Percentiles rank a stretch among this genome's conserved stretches.
Conservation (phyloP, 192 early-diverging fungal genomes). For the Neocallimastix lanati region DNA sequence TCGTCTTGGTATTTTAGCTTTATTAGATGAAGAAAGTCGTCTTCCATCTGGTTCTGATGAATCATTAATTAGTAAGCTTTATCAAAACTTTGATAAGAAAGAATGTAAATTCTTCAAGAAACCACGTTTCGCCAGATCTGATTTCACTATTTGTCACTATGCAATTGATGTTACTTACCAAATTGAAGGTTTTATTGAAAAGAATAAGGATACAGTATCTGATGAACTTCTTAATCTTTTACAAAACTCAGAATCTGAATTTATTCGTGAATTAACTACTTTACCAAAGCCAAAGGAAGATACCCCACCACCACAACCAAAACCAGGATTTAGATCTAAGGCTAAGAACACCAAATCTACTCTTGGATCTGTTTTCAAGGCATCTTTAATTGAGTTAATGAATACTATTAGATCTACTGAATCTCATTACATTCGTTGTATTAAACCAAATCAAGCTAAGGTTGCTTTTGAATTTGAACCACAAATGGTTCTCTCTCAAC, state of each 20-base stretch:
- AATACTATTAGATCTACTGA: slow-evolving; percentile 84
- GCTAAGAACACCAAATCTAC: slow-evolving; percentile 52
- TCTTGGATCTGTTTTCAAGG: slow-evolving; percentile 92
- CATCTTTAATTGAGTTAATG: slow-evolving; percentile 82
- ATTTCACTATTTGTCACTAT: slow-evolving; percentile 90
- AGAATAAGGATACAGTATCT: slow-evolving; percentile 95
- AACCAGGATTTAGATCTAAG: background rate
- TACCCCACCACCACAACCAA: background rate
- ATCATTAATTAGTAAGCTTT: slow-evolving; percentile 76
- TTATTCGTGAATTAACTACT: background rate
- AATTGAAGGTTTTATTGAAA: slow-evolving; percentile 87
- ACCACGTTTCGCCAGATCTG: slow-evolving; percentile 68
- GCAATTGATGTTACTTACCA: slow-evolving; percentile 88
- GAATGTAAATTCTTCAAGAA: slow-evolving; percentile 65
- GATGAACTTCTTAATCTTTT: slow-evolving; percentile 38
- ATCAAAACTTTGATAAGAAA: slow-evolving; percentile 54
- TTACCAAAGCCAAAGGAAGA: background rate
- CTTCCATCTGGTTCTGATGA: slow-evolving; percentile 74
- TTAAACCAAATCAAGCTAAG: slow-evolving; percentile 95
- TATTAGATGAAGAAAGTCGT: slow-evolving; percentile 83
- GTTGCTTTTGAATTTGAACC: slow-evolving; percentile 82
- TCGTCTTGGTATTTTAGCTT: slow-evolving; percentile 78
- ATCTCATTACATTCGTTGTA: slow-evolving; percentile 94
- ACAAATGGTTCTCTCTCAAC: slow-evolving; percentile 78
- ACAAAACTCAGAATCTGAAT: background rate